phyloP scores from a whole-genome alignment of 257 asterid genomes.

The Penstemon newberryi region DNA sequence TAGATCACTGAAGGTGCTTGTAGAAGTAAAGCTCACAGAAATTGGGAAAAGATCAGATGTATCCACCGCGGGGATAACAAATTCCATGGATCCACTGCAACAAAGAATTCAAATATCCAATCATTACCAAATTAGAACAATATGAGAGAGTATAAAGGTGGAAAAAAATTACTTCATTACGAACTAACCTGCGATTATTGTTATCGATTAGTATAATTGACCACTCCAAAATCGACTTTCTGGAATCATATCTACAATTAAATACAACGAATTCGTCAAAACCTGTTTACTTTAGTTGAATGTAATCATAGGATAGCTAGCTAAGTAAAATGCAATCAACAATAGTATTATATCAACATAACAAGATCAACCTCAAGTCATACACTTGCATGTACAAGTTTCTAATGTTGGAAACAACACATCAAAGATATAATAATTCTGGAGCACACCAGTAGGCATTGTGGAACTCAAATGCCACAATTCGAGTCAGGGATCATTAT shows the following conservation, averaged over 20 bases:
- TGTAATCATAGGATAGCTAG: too few species aligned
- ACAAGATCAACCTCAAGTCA: neutral
- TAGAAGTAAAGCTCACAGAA: constrained; percentile 50
- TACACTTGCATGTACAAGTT: neutral
- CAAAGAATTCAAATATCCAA: constrained; percentile 17
- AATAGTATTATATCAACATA: neutral
- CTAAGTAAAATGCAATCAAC: neutral
- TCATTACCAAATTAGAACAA: constrained; percentile 30
- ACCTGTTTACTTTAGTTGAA: neutral
- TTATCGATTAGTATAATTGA: constrained; percentile 58
- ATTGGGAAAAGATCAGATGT: constrained; percentile 61
- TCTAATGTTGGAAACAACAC: neutral
- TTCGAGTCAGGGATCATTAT: neutral
- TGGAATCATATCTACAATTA: constrained; percentile 52
- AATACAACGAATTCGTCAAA: constrained; percentile 3
- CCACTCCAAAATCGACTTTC: constrained; percentile 66
- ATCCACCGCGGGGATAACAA: constrained; percentile 60
- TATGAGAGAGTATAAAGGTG: neutral
- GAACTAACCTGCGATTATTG: constrained; percentile 62
- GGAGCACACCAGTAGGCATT: neutral
- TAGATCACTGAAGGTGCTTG: constrained; percentile 59
- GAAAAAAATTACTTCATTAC: neutral
- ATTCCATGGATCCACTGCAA: constrained; percentile 70
- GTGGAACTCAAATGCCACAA: neutral
- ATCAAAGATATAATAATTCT: neutral